phyloP scores from a whole-genome alignment of 257 asterid species.

The Gardenia jasminoides region DNA sequence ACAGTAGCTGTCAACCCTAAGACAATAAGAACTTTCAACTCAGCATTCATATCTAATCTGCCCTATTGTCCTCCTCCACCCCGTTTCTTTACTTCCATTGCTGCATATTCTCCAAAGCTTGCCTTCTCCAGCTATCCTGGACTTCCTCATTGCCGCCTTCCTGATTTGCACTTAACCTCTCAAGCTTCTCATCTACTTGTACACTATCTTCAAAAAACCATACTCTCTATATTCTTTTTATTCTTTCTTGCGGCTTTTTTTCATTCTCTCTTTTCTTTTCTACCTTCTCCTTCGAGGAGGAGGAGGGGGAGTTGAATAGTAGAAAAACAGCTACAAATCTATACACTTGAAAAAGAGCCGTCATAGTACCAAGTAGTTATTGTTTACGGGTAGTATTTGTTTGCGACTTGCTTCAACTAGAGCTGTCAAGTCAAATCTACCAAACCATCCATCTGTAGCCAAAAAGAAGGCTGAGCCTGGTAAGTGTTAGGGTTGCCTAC shows the following conservation, averaged over 20 bases:
- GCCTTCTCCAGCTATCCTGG: slow-evolving; percentile 4
- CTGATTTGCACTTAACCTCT: background rate
- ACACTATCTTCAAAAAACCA: background rate
- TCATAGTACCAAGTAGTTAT: background rate
- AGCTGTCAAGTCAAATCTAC: background rate
- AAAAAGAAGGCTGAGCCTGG: background rate
- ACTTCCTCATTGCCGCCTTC: background rate
- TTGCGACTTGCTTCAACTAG: background rate
- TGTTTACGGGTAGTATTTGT: background rate
- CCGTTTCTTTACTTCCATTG: slow-evolving; percentile 10
- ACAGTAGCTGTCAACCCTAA: slow-evolving; percentile 17
- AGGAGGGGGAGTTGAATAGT: background rate
- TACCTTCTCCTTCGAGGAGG: background rate
- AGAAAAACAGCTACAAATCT: background rate
- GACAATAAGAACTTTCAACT: slow-evolving; percentile 6
- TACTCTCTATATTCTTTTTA: background rate
- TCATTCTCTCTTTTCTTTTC: background rate
- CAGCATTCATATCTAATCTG: background rate
- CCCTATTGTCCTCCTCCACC: background rate
- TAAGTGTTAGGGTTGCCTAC: background rate
- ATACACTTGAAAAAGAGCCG: no score
- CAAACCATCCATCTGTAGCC: background rate
- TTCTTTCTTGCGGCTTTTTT: background rate
- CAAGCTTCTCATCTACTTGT: background rate
- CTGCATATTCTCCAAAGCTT: slow-evolving; percentile 9